Evolutionary conservation across 176 grass and related monocot genomes (phyloP), one percentile per base, ranked within the genome.

Genomic region (Tillandsia leiboldiana): DNA sequence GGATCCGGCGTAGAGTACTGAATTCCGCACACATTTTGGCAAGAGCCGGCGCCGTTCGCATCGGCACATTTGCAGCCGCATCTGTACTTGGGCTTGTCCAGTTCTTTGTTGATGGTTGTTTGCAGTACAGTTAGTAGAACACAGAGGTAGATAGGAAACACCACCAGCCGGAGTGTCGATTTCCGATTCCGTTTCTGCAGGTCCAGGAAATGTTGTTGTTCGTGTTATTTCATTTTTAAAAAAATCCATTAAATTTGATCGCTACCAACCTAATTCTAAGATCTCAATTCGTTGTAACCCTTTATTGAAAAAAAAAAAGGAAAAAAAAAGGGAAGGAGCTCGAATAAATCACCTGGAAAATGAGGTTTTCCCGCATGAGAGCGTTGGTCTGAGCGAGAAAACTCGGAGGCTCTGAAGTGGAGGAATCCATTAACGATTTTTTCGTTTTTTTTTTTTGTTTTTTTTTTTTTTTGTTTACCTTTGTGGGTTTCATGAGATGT

Each of bases 341-440:
- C 3, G 33, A 42, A 42, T 42, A 42, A 42, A 42, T 42, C 33
- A 78, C 87, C 87, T 86, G 82, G 18, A 89, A 50, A 72, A 76
- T 66, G 76, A 89, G 33, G 71, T 89, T 89, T 71, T 89, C 85
- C 51, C 86, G 66, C 63, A 89, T 64, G 49, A 89, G 82, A 23
- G 82, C 86, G 65, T 82, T 76, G 64, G 86, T 78, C 26, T 89
- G 86, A 23, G 78, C 79, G 11, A 54, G 24, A 70, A 82, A 89
- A 62, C 75, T 82, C 47, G 86, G 78, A 48, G 78, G 74, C 6
- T 64, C 66, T 51, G 73, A 65, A 67, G 48, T 18, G 0, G 73
- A 52, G 54, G 14, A 18, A 59, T 14, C n/a, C 54, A 59, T 59
- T 18, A 20, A 42, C 33, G 3, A 5, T 5, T 42, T 42, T 22